Evolutionary conservation across 1,284 basidiomycete species (phyloP).

Genomic region (Ceratobasidium sp.): DNA sequence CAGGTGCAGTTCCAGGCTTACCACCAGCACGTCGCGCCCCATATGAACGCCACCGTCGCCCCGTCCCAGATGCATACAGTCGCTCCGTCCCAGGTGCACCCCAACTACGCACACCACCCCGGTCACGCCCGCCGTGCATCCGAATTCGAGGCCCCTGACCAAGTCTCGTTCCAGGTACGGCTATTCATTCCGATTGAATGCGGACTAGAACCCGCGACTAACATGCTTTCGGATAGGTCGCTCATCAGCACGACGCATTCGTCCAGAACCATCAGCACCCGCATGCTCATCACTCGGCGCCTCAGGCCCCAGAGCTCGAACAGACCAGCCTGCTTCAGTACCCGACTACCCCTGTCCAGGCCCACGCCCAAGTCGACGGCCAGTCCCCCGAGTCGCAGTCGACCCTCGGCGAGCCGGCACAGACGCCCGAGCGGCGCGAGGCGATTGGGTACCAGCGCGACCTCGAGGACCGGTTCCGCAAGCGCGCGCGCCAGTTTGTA

Average conservation of each 20-base stretch:
- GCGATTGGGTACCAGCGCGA: constrained; percentile 1
- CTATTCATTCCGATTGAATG: neutral
- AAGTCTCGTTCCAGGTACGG: neutral
- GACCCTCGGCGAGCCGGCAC: neutral
- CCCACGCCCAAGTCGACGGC: neutral
- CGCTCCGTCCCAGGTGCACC: neutral
- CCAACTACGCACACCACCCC: neutral
- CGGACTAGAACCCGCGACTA: neutral
- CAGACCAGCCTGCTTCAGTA: neutral
- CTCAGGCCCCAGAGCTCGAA: neutral
- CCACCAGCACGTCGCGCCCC: too few species aligned
- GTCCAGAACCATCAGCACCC: neutral
- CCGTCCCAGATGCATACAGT: neutral
- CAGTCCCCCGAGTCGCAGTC: neutral
- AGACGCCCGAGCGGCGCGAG: neutral
- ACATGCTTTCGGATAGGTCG: too few species aligned
- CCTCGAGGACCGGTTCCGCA: neutral
- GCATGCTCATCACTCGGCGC: too few species aligned
- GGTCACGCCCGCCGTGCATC: neutral
- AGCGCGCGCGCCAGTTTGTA: neutral
- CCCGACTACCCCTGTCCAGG: neutral
- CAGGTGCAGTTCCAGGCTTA: neutral
- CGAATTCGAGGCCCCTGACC: neutral
- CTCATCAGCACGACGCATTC: too few species aligned
- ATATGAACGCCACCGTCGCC: too few species aligned